Percentiles rank a stretch among this genome's conserved stretches.
These are phyloP conservation scores for Erigeron philadelphicus DNA, from an alignment of 140 eudicot genomes.

Conservation along the genomic window DNA sequence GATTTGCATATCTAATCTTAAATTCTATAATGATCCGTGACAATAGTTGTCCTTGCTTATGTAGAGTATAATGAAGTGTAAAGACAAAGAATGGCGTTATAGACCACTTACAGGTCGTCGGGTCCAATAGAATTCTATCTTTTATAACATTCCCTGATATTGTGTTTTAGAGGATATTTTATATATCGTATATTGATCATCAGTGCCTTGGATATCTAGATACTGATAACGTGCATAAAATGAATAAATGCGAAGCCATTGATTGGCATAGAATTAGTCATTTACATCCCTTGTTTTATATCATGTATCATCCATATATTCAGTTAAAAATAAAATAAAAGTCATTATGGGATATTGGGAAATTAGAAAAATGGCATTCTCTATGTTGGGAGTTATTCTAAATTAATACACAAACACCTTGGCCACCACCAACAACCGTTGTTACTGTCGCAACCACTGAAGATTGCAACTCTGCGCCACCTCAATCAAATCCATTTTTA, in stretches of 20 bases:
- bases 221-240: background rate
- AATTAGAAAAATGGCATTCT: no score
- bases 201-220: background rate
- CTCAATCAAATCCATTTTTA: no score
- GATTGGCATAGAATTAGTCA: no score
- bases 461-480: no score
- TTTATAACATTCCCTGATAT: background rate
- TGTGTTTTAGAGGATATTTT: background rate
- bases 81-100: background rate
- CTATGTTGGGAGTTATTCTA: no score
- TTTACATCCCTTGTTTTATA: no score
- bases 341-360: no score
- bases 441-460: no score
- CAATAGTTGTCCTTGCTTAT: background rate
- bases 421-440: no score
- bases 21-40: background rate
- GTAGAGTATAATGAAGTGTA: background rate
- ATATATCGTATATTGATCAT: background rate
- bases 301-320: no score
- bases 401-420: no score
- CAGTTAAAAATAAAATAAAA: no score
- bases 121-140: background rate
- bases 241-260: background rate
- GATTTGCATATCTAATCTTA: background rate
- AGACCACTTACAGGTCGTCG: background rate